Evolutionary conservation across 768 basidiomycete species (phyloP), one percentile per base, ranked within the genome.

Genomic region (Leccinum variicolor): DNA sequence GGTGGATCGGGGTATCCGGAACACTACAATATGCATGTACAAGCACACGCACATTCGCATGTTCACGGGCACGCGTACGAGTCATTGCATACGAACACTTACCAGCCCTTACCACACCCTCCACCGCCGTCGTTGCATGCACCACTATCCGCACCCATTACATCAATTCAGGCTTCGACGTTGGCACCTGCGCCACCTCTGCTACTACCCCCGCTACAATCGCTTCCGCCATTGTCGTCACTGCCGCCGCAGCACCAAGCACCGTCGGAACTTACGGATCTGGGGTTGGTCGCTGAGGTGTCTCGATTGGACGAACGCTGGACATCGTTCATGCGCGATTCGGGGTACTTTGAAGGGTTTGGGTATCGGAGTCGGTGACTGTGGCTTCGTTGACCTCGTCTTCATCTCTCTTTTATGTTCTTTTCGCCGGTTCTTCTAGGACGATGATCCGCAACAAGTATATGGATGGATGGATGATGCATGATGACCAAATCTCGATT

Each of bases 321-420:
- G 84, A 79, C 79, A 54, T 79, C 79, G 28, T 85, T 86, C 63
- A 82, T 86, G 82, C 79, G 80, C 23, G 80, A 84, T 54, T 81
- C 79, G 8, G 81, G 83, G 3, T 73, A 76, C 59, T 66, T 80
- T 31, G 76, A 75, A 57, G 70, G 69, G 14, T 71, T 70, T 33
- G 70, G 68, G 6, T 72, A 66, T 51, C 62, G 72, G 25, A 21
- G 46, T 51, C 66, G 68, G 43, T 73, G 41, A 62, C n/a, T 41
- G 39, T 17, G 17, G 39, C 39, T 41, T 19, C 39, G 39, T n/a
- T 19, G n/a, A 41, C 39, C 10, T 41, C 19, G 4, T 41, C 17
- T 39, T 4, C 14, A 3, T 39, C 36, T 39, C 17, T n/a, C 36
- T 41, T 17, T 17, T 7, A 17, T 36, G 15, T 3, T 17, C 17